Evolutionary conservation across 73 alveolate genomes (phyloP), one percentile per base, ranked within the genome.

Genomic region (Blepharisma stoltei): DNA sequence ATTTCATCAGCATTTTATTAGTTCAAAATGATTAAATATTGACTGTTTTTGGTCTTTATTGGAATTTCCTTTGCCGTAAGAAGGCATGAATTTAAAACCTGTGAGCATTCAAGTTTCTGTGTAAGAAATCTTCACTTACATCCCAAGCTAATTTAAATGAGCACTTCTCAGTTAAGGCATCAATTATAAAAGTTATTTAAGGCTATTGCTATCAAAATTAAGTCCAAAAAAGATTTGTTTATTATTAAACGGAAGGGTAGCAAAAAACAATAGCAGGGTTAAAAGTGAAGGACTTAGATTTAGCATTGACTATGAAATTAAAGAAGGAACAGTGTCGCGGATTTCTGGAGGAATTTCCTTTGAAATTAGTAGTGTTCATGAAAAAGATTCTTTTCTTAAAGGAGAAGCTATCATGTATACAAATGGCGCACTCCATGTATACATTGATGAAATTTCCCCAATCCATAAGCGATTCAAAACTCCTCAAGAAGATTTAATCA

Each of bases 81-180:
- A 25, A 14, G 73, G 2, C 73, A 60, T 25, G 73, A 60, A 38
- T 60, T 60, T 38, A 60, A 60, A 25, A 60, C 73, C 2, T 60
- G 73, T 38, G 23, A 60, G 23, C 46, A 60, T 25, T 38, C 23
- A 9, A 38, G 73, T 20, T 60, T 60, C 23, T 60, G 73, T 25
- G 48, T 18, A 25, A 14, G 73, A 25, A 60, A 25, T 60, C 38
- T 1, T 9, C 18, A 8, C 37, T 25, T 60, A n/a, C n/a, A n/a
- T n/a, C n/a, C n/a, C n/a, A n/a, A n/a, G n/a, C n/a, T n/a, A n/a
- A n/a, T n/a, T n/a, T n/a, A n/a, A n/a, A n/a, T n/a, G n/a, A n/a
- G n/a, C n/a, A n/a, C n/a, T n/a, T n/a, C n/a, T n/a, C n/a, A n/a
- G n/a, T n/a, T n/a, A n/a, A n/a, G n/a, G n/a, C n/a, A n/a, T n/a